A percentile compares a stretch with the other conserved stretches of the same genome.
These are phyloP conservation scores for Limnanthes douglasii DNA, from an alignment of 345 rosid genomes.

Conservation along the genomic window DNA sequence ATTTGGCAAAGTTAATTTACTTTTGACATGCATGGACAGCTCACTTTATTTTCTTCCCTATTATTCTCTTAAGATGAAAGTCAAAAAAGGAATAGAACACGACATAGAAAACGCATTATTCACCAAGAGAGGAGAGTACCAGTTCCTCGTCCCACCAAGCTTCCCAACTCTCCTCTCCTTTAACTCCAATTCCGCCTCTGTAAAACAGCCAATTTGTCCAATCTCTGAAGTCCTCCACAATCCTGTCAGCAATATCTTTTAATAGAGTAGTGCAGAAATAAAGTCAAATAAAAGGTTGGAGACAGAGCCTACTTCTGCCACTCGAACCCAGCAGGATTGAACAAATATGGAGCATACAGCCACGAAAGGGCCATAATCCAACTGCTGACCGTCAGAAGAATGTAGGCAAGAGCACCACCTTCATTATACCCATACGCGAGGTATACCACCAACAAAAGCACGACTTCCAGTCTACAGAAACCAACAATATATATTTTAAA, in stretches of 20 bases:
- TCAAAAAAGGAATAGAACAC: too few species aligned
- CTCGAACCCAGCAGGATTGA: conserved; percentile 97
- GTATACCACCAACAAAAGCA: conserved; percentile 60
- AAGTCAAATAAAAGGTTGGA: conserved; percentile 5
- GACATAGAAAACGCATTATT: too few species aligned
- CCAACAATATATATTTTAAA: conserved; percentile 4
- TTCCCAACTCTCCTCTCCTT: conserved; percentile 99
- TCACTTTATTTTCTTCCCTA: not conserved
- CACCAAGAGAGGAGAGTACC: conserved; percentile 27
- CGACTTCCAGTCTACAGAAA: conserved; percentile 66
- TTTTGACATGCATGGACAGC: too few species aligned
- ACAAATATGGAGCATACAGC: conserved; percentile 94
- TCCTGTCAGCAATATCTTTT: conserved; percentile 25
- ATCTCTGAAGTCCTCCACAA: conserved; percentile 91
- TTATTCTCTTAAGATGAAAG: not conserved
- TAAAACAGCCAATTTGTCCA: conserved; percentile 99
- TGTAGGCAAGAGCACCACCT: conserved; percentile 61
- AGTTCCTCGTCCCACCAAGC: conserved; percentile 99
- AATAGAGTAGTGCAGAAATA: conserved; percentile 3
- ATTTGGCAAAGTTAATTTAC: not conserved
- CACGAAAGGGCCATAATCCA: conserved; percentile 94
- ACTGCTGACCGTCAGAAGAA: conserved; percentile 85
- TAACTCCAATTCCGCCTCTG: conserved; percentile 98
- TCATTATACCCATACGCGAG: conserved; percentile 77
- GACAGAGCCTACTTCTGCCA: conserved; percentile 75